phyloP scores from a whole-genome alignment of 805 yeast species.

The Ogataea zsoltii region DNA sequence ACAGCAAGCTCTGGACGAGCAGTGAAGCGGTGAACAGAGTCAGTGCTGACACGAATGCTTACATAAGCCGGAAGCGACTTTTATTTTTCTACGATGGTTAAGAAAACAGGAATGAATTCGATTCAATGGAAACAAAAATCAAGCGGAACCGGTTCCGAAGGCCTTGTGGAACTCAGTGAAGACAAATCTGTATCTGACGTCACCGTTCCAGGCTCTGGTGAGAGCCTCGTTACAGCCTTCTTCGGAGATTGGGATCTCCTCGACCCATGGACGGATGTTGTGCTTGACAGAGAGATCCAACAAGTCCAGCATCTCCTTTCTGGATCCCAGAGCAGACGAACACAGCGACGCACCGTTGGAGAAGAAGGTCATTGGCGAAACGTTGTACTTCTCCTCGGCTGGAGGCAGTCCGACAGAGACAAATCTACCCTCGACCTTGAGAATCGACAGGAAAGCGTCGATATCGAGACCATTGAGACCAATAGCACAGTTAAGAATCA shows the following conservation, averaged over 20 bases:
- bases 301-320: conserved; percentile 47
- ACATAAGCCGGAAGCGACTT: too few relatives aligned
- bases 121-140: background rate
- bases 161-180: conserved; percentile 50
- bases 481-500: conserved; percentile 45
- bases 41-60: too few relatives aligned
- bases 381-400: conserved; percentile 39
- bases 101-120: background rate
- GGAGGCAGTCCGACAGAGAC: conserved; percentile 51
- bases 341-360: conserved; percentile 45
- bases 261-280: conserved; percentile 50
- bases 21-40: too few relatives aligned
- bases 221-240: conserved; percentile 43
- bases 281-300: conserved; percentile 47
- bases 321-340: conserved; percentile 48
- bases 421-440: conserved; percentile 41
- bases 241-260: conserved; percentile 48
- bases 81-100: too few relatives aligned
- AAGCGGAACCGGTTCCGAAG: conserved; percentile 33
- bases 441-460: conserved; percentile 36
- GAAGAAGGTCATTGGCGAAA: conserved; percentile 54
- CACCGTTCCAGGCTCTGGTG: conserved; percentile 47
- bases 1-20: too few relatives aligned
- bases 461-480: conserved; percentile 38
- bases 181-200: conserved; percentile 53